Evolutionary conservation across 2,329 filamentous ascomycete genomes (phyloP).

Genomic region (Cyphellophora attinorum): DNA sequence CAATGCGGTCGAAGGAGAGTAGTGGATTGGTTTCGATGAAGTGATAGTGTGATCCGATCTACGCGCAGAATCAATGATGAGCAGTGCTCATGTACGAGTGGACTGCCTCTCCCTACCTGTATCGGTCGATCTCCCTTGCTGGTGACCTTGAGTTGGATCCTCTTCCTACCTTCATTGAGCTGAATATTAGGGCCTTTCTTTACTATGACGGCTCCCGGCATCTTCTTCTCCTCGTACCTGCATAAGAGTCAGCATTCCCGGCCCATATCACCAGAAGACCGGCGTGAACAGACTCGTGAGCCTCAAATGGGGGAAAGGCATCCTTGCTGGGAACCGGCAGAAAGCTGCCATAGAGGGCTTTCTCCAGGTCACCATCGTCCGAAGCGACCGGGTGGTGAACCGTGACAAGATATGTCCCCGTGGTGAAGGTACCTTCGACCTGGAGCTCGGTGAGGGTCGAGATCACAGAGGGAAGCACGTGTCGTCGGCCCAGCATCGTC

Average conservation of each 20-base stretch:
- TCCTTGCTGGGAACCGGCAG: conserved; percentile 64
- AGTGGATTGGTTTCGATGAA: conserved; percentile 91
- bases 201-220: conserved; percentile 71
- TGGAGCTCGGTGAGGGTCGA: conserved; percentile 73
- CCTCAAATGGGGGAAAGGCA: conserved; percentile 56
- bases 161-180: conserved; percentile 64
- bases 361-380: conserved; percentile 77
- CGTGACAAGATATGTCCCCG: conserved; percentile 86
- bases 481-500: conserved; percentile 85
- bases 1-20: conserved; percentile 75
- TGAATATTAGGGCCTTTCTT: conserved; percentile 57
- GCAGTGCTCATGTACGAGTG: too few species aligned
- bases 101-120: too few species aligned
- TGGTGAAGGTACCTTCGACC: conserved; percentile 87
- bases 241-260: too few species aligned
- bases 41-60: conserved; percentile 87
- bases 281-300: conserved; percentile 48
- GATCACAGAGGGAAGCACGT: conserved; percentile 76
- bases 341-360: conserved; percentile 84
- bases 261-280: too few species aligned
- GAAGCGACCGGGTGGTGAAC: conserved; percentile 81
- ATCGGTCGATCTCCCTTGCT: conserved; percentile 84
- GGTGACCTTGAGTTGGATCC: conserved; percentile 66
- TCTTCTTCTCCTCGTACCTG: conserved; percentile 43
- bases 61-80: too few species aligned